These are phyloP conservation scores for Globisporangium megalacanthum DNA, from an alignment of 352 stramenopile species.

Conservation along the genomic window DNA sequence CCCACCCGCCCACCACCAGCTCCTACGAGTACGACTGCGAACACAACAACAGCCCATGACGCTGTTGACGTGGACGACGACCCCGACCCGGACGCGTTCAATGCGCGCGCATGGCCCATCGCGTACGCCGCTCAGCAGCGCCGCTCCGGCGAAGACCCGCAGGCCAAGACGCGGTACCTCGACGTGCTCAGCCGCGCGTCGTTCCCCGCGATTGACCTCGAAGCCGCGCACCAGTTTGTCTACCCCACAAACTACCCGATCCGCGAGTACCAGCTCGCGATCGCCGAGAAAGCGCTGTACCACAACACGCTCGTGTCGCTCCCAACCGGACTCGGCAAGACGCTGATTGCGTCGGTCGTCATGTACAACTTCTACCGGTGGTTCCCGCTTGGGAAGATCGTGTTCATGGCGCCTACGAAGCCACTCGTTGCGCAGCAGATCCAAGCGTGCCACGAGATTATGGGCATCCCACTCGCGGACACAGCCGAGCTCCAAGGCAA, in stretches of 20 bases:
- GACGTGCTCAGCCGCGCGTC: slow-evolving; percentile 27
- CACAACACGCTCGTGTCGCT: slow-evolving; percentile 98
- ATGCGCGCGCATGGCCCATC: slow-evolving; percentile 8
- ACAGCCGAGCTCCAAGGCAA: slow-evolving; percentile 85
- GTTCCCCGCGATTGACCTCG: slow-evolving; percentile 53
- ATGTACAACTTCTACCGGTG: slow-evolving; percentile 99
- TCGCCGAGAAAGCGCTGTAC: slow-evolving; percentile 91
- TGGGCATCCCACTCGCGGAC: slow-evolving; percentile 89
- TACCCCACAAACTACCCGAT: slow-evolving; percentile 90
- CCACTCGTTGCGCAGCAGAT: slow-evolving; percentile 98
- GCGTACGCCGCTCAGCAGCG: slow-evolving; percentile 15
- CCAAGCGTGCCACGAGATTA: slow-evolving; percentile 92
- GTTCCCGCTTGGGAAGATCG: slow-evolving; percentile 93
- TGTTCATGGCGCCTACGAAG: slow-evolving; percentile 98
- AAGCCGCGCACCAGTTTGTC: slow-evolving; percentile 63
- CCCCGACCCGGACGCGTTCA: slow-evolving; percentile 4
- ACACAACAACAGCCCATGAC: slow-evolving; percentile 1
- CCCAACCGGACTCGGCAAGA: slow-evolving; percentile 99
- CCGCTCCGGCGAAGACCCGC: slow-evolving; percentile 39
- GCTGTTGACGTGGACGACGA: slow-evolving; percentile 3
- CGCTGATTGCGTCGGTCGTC: slow-evolving; percentile 97
- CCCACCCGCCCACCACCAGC: background rate
- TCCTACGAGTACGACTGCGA: slow-evolving; percentile 1
- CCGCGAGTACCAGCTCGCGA: slow-evolving; percentile 94
- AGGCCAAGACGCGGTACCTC: slow-evolving; percentile 57